Evolutionary conservation across 139 green algal genomes (phyloP), one percentile per base, ranked within the genome.

Genomic region (Chlamydomonas urium): DNA sequence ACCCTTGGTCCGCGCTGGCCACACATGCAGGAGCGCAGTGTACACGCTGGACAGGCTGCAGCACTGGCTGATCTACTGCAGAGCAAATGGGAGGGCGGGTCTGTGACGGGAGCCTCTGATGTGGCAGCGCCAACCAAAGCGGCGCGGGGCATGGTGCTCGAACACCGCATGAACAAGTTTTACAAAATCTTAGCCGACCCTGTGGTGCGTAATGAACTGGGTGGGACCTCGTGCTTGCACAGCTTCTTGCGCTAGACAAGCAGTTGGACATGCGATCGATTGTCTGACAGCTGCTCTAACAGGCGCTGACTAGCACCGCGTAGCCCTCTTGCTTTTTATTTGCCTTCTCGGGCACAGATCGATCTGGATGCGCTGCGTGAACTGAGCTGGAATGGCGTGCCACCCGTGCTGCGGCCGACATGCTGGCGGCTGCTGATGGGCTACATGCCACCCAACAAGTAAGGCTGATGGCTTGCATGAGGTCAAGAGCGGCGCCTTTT

Each of bases 401-500:
- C 94, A 0, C 66, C 80, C 4, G 35, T 82, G 28, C 79, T 97
- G 72, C 73, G 94, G 37, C 90, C 94, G 1, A 38, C 79, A 29
- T 93, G 86, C 57, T 98, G 94, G 94, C 84, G 90, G n/a, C 76
- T 98, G 63, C 81, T 98, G 75, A 79, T 97, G n/a, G 92, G 93
- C n/a, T 98, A 98, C 77, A 61, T 92, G 31, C 93, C 94, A 1
- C 88, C 91, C 10, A 93, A 92, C 50, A 79, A 78, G 89, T 84
- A 37, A 59, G 56, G 53, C 36, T 29, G 32, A 56, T 56, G 21
- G 17, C 45, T 26, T 21, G 17, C n/a, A n/a, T 8, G n/a, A 38
- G 26, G 42, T 17, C n/a, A n/a, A n/a, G n/a, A n/a, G n/a, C n/a
- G n/a, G n/a, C n/a, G n/a, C n/a, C n/a, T n/a, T n/a, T n/a, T 50